Evolutionary conservation across 2,329 filamentous ascomycete genomes (phyloP).

Genomic region (Cladosporium sp.): DNA sequence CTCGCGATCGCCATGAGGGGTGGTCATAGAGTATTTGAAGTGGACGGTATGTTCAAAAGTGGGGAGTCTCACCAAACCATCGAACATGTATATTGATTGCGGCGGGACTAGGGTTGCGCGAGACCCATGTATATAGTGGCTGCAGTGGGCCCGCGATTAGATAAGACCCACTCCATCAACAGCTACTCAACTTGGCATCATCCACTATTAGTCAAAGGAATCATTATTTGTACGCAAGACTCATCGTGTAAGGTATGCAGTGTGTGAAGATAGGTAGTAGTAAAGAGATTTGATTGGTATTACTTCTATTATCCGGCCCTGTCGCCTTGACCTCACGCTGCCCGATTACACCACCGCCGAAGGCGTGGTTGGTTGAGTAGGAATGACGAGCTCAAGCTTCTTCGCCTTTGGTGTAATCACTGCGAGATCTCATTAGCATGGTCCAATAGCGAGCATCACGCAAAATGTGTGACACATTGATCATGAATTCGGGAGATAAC

Average conservation of each 20-base stretch:
- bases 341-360: constrained; percentile 2
- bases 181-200: neutral
- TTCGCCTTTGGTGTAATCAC: constrained; percentile 41
- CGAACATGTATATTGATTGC: too few species aligned
- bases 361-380: constrained; percentile 16
- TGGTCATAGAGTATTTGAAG: neutral
- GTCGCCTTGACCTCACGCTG: neutral
- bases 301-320: too few species aligned
- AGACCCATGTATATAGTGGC: neutral
- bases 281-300: too few species aligned
- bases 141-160: neutral
- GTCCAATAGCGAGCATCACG: neutral
- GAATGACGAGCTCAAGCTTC: constrained; percentile 36
- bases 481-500: neutral
- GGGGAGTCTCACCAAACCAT: neutral
- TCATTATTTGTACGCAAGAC: too few species aligned
- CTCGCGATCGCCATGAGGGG: neutral
- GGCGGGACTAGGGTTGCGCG: too few species aligned
- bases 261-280: too few species aligned
- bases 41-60: neutral
- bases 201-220: neutral
- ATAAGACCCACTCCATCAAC: neutral
- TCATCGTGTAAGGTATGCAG: too few species aligned
- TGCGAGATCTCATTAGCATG: neutral
- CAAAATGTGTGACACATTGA: neutral